Evolutionary conservation across 2,329 filamentous ascomycete species (phyloP).

Genomic region (Penicillium sumatraense): DNA sequence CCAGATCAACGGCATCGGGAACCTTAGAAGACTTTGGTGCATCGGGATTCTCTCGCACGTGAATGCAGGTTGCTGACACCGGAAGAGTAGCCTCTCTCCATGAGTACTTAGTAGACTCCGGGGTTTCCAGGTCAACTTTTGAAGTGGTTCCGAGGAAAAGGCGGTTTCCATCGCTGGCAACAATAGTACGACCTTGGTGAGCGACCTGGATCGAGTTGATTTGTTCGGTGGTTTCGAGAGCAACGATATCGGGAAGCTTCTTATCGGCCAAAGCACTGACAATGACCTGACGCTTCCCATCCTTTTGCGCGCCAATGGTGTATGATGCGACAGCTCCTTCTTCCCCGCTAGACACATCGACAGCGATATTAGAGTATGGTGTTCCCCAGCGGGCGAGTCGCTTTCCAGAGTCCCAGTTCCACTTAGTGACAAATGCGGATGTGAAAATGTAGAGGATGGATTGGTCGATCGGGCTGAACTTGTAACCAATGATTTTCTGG

Average conservation of each 20-base stretch:
- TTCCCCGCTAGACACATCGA: conserved; percentile 29
- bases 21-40: conserved; percentile 29
- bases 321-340: conserved; percentile 40
- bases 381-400: conserved; percentile 51
- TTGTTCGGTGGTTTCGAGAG: conserved; percentile 35
- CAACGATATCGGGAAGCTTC: conserved; percentile 24
- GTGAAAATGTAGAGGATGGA: conserved; percentile 60
- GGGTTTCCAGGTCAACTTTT: conserved; percentile 34
- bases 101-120: conserved; percentile 49
- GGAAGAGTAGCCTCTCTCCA: conserved; percentile 61
- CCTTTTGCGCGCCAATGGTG: conserved; percentile 40
- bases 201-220: conserved; percentile 37
- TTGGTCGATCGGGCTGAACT: conserved; percentile 56
- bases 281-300: conserved; percentile 43
- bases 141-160: conserved; percentile 65
- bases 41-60: conserved; percentile 57
- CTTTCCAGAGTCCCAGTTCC: conserved; percentile 61
- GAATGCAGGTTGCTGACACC: conserved; percentile 69
- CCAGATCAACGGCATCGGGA: conserved; percentile 67
- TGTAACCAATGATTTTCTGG: conserved; percentile 56
- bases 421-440: conserved; percentile 57
- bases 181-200: conserved; percentile 37
- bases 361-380: conserved; percentile 39
- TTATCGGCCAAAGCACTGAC: conserved; percentile 27
- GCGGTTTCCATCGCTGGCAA: conserved; percentile 45